Evolutionary conservation across 371 early-diverging fungal genomes (phyloP).

Genomic region (Polyrhizophydium stewartii): DNA sequence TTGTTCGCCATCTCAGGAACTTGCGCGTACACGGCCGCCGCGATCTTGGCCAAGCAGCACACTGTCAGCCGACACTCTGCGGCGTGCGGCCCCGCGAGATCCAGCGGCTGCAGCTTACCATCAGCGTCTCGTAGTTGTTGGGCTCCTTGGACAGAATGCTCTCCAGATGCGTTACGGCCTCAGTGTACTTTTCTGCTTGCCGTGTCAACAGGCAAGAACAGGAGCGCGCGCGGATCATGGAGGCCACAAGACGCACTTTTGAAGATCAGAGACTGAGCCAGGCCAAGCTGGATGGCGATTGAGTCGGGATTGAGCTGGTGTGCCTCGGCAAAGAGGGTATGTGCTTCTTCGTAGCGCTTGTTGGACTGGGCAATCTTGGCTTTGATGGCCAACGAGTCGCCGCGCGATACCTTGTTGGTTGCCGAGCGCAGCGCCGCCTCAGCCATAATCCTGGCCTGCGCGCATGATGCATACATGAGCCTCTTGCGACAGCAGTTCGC

Average conservation of each 20-base stretch:
- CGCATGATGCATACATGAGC: neutral
- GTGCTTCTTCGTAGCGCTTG: conserved; percentile 43
- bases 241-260: conserved; percentile 12
- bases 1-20: conserved; percentile 31
- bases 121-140: conserved; percentile 29
- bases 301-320: conserved; percentile 65
- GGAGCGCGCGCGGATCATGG: neutral
- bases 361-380: conserved; percentile 21
- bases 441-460: conserved; percentile 21
- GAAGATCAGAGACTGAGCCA: conserved; percentile 62
- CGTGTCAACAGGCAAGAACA: neutral
- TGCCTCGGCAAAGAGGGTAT: conserved; percentile 63
- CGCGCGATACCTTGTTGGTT: conserved; percentile 4
- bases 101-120: conserved; percentile 10
- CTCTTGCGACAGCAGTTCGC: too few relatives aligned
- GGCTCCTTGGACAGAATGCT: conserved; percentile 56
- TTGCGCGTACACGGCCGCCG: conserved; percentile 18
- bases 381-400: conserved; percentile 25
- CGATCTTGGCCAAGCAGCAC: too few relatives aligned
- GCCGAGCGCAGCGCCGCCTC: conserved; percentile 8
- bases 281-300: conserved; percentile 64
- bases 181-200: neutral
- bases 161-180: conserved; percentile 29
- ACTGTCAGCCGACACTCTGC: too few relatives aligned
- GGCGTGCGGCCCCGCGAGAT: too few relatives aligned